Percentiles rank a stretch among this genome's conserved stretches.
phyloP scores from a whole-genome alignment of 2,329 filamentous ascomycete species.

The Diplodia seriata region DNA sequence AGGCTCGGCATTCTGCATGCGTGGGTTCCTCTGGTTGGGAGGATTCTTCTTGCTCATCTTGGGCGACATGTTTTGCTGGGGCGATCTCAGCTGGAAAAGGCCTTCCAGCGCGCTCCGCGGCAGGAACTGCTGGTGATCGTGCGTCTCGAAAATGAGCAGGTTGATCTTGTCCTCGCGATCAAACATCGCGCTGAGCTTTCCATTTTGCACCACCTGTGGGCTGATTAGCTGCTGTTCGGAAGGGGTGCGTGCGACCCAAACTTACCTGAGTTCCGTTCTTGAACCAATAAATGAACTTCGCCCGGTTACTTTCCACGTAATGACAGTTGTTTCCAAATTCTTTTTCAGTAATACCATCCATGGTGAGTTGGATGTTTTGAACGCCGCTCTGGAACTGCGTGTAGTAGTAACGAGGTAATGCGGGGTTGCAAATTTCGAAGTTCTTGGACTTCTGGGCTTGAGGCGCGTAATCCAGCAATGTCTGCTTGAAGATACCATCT shows the following conservation, averaged over 20 bases:
- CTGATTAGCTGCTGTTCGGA: slow-evolving; percentile 36
- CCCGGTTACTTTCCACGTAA: slow-evolving; percentile 76
- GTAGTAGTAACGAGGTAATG: slow-evolving; percentile 86
- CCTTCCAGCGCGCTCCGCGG: slow-evolving; percentile 67
- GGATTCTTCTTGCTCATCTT: slow-evolving; percentile 64
- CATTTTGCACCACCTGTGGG: slow-evolving; percentile 75
- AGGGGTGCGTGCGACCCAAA: slow-evolving; percentile 35
- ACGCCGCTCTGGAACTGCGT: slow-evolving; percentile 89
- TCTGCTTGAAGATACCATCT: slow-evolving; percentile 77
- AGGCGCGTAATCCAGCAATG: slow-evolving; percentile 63
- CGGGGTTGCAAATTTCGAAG: slow-evolving; percentile 84
- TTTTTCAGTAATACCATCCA: slow-evolving; percentile 71
- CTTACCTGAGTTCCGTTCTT: slow-evolving; percentile 80
- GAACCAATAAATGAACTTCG: slow-evolving; percentile 89
- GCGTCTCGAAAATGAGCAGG: slow-evolving; percentile 80
- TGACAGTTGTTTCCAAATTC: slow-evolving; percentile 68
- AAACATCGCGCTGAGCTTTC: slow-evolving; percentile 79
- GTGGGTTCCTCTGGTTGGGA: slow-evolving; percentile 57
- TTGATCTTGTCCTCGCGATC: slow-evolving; percentile 82
- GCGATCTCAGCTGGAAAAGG: slow-evolving; percentile 55
- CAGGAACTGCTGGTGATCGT: slow-evolving; percentile 81
- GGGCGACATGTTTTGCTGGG: slow-evolving; percentile 64
- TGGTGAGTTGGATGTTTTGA: slow-evolving; percentile 81
- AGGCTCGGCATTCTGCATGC: slow-evolving; percentile 50
- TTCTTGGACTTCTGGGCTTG: slow-evolving; percentile 68